A percentile compares a stretch with the other conserved stretches of the same genome.
phyloP scores from a whole-genome alignment of 2,329 filamentous ascomycete species.

The Exophiala sp. region DNA sequence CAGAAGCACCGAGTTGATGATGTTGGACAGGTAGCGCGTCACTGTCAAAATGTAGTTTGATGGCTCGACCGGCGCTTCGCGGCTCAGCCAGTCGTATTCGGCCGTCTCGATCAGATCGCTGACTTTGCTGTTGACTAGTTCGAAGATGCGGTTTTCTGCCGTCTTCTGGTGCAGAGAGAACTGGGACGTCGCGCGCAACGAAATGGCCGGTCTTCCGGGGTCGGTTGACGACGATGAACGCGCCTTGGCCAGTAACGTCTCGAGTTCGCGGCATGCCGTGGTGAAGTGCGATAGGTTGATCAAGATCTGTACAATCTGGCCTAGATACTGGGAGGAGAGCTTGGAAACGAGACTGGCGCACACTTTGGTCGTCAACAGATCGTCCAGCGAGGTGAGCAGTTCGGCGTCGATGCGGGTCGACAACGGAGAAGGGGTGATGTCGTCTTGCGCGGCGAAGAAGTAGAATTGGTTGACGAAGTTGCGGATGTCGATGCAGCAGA shows the following conservation, averaged over 20 bases:
- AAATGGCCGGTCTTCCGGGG: constrained; percentile 57
- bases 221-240: constrained; percentile 60
- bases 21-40: constrained; percentile 86
- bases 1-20: constrained; percentile 90
- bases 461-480: constrained; percentile 99
- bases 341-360: constrained; percentile 84
- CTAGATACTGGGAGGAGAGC: constrained; percentile 84
- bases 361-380: constrained; percentile 86
- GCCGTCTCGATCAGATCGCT: constrained; percentile 95
- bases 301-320: constrained; percentile 96
- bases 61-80: constrained; percentile 61
- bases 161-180: constrained; percentile 90
- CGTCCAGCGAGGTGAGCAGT: constrained; percentile 79
- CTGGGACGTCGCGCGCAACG: constrained; percentile 62
- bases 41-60: constrained; percentile 94
- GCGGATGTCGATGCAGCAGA: constrained; percentile 95
- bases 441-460: constrained; percentile 94
- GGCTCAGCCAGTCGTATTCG: constrained; percentile 82
- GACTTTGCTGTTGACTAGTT: constrained; percentile 97
- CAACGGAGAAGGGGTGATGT: constrained; percentile 62
- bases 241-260: constrained; percentile 76
- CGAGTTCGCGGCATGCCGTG: constrained; percentile 81
- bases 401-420: constrained; percentile 79
- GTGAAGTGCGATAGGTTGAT: constrained; percentile 98
- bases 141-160: constrained; percentile 95